Evolutionary conservation across 345 rosid genomes (phyloP).

Genomic region (Salix suchowensis): DNA sequence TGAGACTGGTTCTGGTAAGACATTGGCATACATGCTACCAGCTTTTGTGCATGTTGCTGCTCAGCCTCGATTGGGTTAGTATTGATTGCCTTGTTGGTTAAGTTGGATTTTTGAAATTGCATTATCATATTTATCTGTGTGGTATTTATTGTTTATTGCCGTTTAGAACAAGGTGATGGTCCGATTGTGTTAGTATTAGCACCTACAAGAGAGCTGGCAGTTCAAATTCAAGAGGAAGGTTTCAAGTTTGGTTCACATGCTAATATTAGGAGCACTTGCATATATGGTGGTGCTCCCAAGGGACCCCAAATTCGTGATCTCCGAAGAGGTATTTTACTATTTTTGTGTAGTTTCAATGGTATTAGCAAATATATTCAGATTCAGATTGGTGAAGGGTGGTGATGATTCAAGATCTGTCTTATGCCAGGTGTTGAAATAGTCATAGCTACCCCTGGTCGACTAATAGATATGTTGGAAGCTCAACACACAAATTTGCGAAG

Average conservation of each 20-base stretch:
- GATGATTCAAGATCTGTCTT: conserved; percentile 10
- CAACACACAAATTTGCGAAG: conserved; percentile 74
- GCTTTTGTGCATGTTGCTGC: conserved; percentile 88
- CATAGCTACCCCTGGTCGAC: conserved; percentile 97
- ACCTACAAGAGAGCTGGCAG: conserved; percentile 94
- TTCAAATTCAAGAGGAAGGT: conserved; percentile 92
- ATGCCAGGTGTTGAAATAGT: conserved; percentile 85
- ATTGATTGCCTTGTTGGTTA: background rate
- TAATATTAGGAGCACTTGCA: conserved; percentile 74
- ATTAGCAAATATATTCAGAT: background rate
- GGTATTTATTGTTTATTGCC: background rate
- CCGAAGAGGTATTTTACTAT: conserved; percentile 62
- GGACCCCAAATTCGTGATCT: conserved; percentile 98
- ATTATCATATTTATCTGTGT: background rate
- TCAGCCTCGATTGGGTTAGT: conserved; percentile 86
- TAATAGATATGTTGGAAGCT: conserved; percentile 90
- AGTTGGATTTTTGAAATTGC: background rate
- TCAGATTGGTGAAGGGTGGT: background rate
- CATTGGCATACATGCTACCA: conserved; percentile 88
- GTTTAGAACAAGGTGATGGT: conserved; percentile 75
- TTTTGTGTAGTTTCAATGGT: background rate
- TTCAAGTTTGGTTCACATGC: conserved; percentile 60
- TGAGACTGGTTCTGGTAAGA: conserved; percentile 98
- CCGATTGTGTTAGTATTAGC: conserved; percentile 81
- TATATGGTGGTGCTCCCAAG: conserved; percentile 96